phyloP scores from a whole-genome alignment of 768 basidiomycete species.

The Fomitopsis serialis region DNA sequence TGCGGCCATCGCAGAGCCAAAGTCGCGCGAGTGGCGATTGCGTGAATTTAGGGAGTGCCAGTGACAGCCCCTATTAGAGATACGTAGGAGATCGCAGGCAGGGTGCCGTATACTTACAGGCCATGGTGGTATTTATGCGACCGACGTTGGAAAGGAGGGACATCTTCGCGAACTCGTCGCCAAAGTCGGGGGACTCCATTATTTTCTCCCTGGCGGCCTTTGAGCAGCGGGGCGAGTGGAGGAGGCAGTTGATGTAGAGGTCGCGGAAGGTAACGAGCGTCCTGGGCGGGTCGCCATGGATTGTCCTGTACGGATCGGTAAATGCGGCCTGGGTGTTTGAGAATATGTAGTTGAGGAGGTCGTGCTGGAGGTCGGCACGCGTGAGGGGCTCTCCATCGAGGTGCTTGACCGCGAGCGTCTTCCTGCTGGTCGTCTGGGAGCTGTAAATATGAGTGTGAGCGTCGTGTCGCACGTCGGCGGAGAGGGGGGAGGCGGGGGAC shows the following conservation, averaged over 20 bases:
- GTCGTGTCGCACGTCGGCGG: neutral
- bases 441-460: conserved; percentile 28
- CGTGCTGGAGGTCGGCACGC: conserved; percentile 63
- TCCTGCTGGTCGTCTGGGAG: conserved; percentile 37
- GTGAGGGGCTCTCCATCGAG: conserved; percentile 63
- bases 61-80: neutral
- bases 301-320: conserved; percentile 52
- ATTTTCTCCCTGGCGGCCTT: conserved; percentile 71
- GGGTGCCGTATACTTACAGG: conserved; percentile 46
- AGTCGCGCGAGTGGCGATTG: neutral
- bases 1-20: neutral
- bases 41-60: neutral
- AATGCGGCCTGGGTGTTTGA: conserved; percentile 45
- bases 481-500: neutral
- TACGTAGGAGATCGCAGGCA: neutral
- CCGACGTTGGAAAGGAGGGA: conserved; percentile 74
- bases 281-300: conserved; percentile 25
- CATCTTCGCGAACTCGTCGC: conserved; percentile 70
- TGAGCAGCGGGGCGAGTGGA: conserved; percentile 61
- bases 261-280: conserved; percentile 40
- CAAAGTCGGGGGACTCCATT: conserved; percentile 50
- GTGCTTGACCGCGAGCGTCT: conserved; percentile 40
- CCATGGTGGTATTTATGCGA: conserved; percentile 77
- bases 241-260: conserved; percentile 41
- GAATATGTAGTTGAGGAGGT: conserved; percentile 40